Evolutionary conservation across 192 early-diverging fungal genomes (phyloP), one percentile per base, ranked within the genome.

Genomic region (Backusella australiensis): DNA sequence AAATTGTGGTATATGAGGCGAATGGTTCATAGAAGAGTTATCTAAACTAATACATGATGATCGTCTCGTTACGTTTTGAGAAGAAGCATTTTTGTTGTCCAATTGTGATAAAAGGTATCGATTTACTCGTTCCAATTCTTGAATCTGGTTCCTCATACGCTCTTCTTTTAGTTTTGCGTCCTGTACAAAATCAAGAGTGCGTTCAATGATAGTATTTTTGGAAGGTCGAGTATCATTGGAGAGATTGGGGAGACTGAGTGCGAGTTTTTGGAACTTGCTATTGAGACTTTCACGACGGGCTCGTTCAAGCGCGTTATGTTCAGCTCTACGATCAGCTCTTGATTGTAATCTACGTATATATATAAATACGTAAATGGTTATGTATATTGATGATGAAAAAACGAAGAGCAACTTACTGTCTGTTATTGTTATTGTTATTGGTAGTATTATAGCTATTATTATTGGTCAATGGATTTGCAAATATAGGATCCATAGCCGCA

Each of bases 231-330:
- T 83, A 73, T 91, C 90, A 71, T 89, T 85, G 52, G 82, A 82
- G 29, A 94, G 88, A n/a, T 89, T 85, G 34, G 93, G 93, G 26
- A 95, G 83, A 23, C 90, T 84, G 72, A 89, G 85, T 21, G 93
- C 93, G 38, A 95, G 82, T 44, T 94, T 91, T 82, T 93, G 93
- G 82, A 95, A 95, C 78, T 92, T 89, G 35, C 80, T 85, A 80
- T 95, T 95, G 32, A 95, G 87, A 23, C 84, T 89, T 82, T 95
- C 93, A 32, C 93, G 90, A 65, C 93, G 83, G 42, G 92, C 92
- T 19, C 93, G 81, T 75, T 95, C 93, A 63, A 92, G 91, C 9
- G 92, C 92, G 75, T 95, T 94, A 79, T 94, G 93, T 34, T 87
- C 90, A 17, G 93, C 93, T 46, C 93, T 86, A 52, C 77, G 71